These are phyloP conservation scores for Grosmannia penicillata DNA, from an alignment of 2,329 filamentous ascomycete species.

Conservation along the genomic window DNA sequence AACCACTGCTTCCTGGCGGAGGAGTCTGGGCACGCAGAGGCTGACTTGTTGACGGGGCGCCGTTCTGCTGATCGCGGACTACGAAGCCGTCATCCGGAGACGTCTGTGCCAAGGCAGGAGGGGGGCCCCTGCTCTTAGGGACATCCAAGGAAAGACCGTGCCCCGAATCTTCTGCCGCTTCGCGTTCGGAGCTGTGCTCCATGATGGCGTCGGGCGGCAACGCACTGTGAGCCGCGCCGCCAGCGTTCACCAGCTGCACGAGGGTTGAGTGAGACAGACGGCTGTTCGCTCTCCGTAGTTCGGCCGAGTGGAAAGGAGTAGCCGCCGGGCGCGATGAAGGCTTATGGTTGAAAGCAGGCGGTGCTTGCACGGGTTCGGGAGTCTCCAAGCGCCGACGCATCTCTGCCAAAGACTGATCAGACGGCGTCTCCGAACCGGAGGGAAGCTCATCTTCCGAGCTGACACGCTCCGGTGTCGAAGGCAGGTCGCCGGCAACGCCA, in stretches of 20 bases:
- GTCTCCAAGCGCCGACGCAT: slow-evolving; percentile 41
- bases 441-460: slow-evolving; percentile 42
- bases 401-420: slow-evolving; percentile 35
- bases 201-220: not conserved
- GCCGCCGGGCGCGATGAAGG: slow-evolving; percentile 55
- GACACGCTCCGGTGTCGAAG: slow-evolving; percentile 30
- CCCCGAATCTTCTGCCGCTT: no score
- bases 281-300: slow-evolving; percentile 67
- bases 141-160: no score
- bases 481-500: not conserved
- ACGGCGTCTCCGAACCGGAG: slow-evolving; percentile 17
- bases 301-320: slow-evolving; percentile 59
- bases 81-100: no score
- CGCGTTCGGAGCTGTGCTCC: not conserved
- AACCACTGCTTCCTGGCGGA: no score
- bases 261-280: slow-evolving; percentile 73
- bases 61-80: no score
- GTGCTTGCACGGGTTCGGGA: slow-evolving; percentile 61
- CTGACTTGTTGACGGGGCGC: no score
- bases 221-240: slow-evolving; percentile 30
- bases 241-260: slow-evolving; percentile 61
- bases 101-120: no score
- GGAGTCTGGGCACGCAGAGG: no score
- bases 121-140: no score
- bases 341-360: slow-evolving; percentile 66